Evolutionary conservation across 306 rosid species (phyloP), one percentile per base, ranked within the genome.

Genomic region (Gastrolobium villosum): DNA sequence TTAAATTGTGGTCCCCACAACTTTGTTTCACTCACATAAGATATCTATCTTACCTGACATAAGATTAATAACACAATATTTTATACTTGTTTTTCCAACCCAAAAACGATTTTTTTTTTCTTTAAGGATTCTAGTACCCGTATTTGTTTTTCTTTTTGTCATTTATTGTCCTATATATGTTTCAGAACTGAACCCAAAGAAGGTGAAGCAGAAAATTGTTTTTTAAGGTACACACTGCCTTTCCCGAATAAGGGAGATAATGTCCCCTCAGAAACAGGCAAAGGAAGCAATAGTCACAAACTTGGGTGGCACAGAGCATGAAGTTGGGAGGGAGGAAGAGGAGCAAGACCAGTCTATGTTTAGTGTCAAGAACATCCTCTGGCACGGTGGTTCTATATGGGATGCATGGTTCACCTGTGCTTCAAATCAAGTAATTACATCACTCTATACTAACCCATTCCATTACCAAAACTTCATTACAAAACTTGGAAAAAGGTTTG

Each of bases 361-460:
- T 31, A 89, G 82, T 74, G 72, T 95, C 82, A 95, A 88, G 77
- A 91, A 26, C 67, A 26, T 93, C 41, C 96, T 95, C 59, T 95
- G 99, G 99, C 97, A 95, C 56, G 99, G 99, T 5, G 99, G 99
- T 77, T 95, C 99, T 60, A 94, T 76, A 20, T 95, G 99, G 99
- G 99, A 95, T 70, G 99, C 99, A 10, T 95, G 99, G 99, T 92
- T 95, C 87, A 95, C 98, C 76, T 95, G 99, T 64, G 97, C 99
- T 75, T 95, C 99, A 45, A 95, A 95, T 84, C 99, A 95, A 88
- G 99, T 95, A 85, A 68, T n/a, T n/a, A n/a, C 45, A 34, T 44
- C 31, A 49, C 39, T 3, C 14, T 4, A 30, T 6, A 3, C n/a
- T n/a, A n/a, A n/a, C 50, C 26, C 26, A 20, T 20, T 20, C 26